A percentile compares a stretch with the other conserved stretches of the same genome.
These are phyloP conservation scores for Schwanniomyces polymorphus DNA, from an alignment of 805 yeast species.

Conservation along the genomic window DNA sequence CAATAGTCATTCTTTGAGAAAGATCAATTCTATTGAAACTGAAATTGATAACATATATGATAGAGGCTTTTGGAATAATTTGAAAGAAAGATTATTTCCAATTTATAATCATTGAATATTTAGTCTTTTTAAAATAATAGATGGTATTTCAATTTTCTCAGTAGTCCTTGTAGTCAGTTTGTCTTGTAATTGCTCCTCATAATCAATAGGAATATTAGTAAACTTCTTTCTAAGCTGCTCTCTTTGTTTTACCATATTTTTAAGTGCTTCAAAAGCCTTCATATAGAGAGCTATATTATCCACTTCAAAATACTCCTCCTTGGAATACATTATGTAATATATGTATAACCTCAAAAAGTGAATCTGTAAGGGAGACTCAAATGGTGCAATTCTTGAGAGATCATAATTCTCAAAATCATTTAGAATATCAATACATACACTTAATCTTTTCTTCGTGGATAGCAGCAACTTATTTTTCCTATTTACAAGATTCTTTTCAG, in stretches of 20 bases:
- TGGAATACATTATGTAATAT: conserved; percentile 9
- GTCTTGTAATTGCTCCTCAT: background rate
- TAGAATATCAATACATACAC: background rate
- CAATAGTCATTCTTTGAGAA: conserved; percentile 9
- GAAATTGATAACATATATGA: conserved; percentile 50
- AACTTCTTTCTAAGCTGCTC: conserved; percentile 10
- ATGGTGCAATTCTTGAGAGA: background rate
- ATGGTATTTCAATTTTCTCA: conserved; percentile 11
- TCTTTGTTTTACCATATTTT: conserved; percentile 6
- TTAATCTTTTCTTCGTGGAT: background rate
- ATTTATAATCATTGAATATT: conserved; percentile 2
- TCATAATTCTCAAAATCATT: conserved; percentile 1
- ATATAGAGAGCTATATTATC: background rate
- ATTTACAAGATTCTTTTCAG: background rate
- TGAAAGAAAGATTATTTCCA: conserved; percentile 28
- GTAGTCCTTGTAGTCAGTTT: background rate
- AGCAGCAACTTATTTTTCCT: background rate
- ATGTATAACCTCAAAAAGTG: conserved; percentile 11
- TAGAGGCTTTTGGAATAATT: conserved; percentile 44
- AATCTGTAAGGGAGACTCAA: background rate
- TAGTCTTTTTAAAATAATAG: conserved; percentile 13
- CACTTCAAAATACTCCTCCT: conserved; percentile 8
- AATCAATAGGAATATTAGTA: background rate
- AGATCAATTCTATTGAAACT: conserved; percentile 21
- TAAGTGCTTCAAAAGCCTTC: background rate